phyloP scores from a whole-genome alignment of 306 rosid species.

The Albizia julibrissin region DNA sequence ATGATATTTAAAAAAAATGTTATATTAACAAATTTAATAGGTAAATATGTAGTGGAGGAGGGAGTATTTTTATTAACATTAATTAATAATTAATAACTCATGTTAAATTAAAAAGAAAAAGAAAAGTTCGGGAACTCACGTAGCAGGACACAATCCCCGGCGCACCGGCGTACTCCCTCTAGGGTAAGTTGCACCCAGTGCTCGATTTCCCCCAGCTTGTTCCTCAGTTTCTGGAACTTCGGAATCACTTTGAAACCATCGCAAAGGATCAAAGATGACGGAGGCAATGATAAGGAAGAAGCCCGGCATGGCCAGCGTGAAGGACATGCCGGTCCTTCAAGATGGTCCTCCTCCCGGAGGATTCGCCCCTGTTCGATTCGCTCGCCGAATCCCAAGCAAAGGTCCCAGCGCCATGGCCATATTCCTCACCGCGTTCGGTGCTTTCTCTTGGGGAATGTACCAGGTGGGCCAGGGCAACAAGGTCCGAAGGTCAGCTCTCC shows the following conservation, averaged over 20 bases:
- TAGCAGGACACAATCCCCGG: no score
- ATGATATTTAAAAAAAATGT: no score
- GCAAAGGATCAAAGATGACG: constrained; percentile 59
- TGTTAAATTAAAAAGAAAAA: no score
- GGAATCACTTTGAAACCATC: background rate
- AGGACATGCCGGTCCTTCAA: constrained; percentile 98
- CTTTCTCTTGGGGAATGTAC: constrained; percentile 98
- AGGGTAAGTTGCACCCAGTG: background rate
- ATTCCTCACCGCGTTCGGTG: constrained; percentile 73
- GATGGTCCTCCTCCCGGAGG: constrained; percentile 99
- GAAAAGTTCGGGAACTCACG: no score
- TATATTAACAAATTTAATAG: no score
- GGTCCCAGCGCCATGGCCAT: constrained; percentile 93
- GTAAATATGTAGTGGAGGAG: no score
- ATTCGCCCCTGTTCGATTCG: constrained; percentile 92
- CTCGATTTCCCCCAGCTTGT: no score
- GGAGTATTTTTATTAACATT: no score
- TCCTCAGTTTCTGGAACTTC: background rate
- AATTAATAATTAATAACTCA: no score
- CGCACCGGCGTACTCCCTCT: no score
- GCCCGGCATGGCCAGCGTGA: constrained; percentile 97
- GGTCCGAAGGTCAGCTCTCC: constrained; percentile 70
- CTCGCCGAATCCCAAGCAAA: constrained; percentile 93
- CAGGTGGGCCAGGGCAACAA: constrained; percentile 96
- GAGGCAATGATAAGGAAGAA: constrained; percentile 88